Evolutionary conservation across 2,329 filamentous ascomycete species (phyloP).

Genomic region (Aspergillus tamarii): DNA sequence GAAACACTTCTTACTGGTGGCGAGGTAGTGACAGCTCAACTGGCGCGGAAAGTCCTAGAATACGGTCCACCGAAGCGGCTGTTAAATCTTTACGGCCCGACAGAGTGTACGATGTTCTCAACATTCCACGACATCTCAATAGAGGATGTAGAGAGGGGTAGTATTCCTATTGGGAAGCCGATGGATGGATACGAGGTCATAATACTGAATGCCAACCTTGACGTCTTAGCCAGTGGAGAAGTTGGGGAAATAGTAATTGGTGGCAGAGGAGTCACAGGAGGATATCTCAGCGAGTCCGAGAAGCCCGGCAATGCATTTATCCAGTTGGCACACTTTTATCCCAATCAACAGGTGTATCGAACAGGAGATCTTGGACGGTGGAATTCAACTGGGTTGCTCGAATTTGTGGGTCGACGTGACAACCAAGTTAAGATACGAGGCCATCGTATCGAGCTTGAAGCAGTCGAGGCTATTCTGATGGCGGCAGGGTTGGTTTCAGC

Average conservation of each 20-base stretch:
- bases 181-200: conserved; percentile 17
- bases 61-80: conserved; percentile 10
- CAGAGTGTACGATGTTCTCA: conserved; percentile 9
- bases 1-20: conserved; percentile 14
- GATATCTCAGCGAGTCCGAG: conserved; percentile 63
- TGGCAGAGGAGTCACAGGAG: conserved; percentile 69
- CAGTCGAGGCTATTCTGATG: conserved; percentile 71
- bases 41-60: conserved; percentile 10
- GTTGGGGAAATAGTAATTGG: conserved; percentile 28
- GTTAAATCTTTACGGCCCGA: conserved; percentile 18
- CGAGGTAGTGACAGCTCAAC: conserved; percentile 15
- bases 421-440: conserved; percentile 88
- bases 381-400: conserved; percentile 63
- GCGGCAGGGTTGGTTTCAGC: conserved; percentile 8
- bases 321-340: conserved; percentile 71
- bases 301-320: conserved; percentile 73
- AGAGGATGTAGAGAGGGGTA: conserved; percentile 15
- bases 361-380: conserved; percentile 79
- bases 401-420: conserved; percentile 74
- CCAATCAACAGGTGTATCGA: conserved; percentile 65
- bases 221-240: conserved; percentile 13
- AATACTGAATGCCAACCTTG: conserved; percentile 18
- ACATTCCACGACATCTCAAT: conserved; percentile 18
- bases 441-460: conserved; percentile 84
- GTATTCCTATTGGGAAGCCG: conserved; percentile 46